Base-by-base conservation (phyloP, 352 stramenopile genomes). In the Globisporangium rhizosaccharum region DNA sequence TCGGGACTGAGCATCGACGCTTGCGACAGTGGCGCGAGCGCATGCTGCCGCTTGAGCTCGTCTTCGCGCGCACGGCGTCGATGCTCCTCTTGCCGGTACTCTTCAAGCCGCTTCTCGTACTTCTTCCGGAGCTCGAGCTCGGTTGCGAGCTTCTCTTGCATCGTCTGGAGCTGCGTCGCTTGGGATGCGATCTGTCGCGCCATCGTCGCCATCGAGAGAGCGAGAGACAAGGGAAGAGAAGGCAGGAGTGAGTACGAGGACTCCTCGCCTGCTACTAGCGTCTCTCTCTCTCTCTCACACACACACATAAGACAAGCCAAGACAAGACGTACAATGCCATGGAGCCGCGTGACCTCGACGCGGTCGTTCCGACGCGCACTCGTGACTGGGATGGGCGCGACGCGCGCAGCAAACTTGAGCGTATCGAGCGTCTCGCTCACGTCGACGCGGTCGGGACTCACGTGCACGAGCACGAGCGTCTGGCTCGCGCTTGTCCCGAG, bases 351-450 rank as follows among this genome's bases (percentile, higher is more conserved):
- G 41, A 89, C 75, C 53, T 92, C 83, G 15, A 75, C 60, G n/a
- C 78, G 80, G 39, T 90, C 82, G 3, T 58, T 76, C 30, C 77
- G 75, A 44, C 65, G 63, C 20, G 63, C 69, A 23, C 67, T 79
- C 14, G 62, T 65, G 49, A 70, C 64, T 33, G 85, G 71, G 20
- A 72, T 56, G 37, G 75, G 69, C 28, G 68, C 80, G 17, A 90
- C 68, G 15, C 83, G 75, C 2, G 75, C 73, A 4, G 83, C 83
- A 63, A 92, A 92, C 57, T 92, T 88, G 50, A 92, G 77, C 1
- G 83, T 85, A 42, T 87, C 88, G 48, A 92, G 73, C 10, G 83
- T 88, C 61, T 92, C 83, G 39, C 59, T 82, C 17, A 84, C 75
- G 42, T 92, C 76, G 1, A 44, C 45, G 30, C 63, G 70, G 28